phyloP scores from a whole-genome alignment of 495 filamentous ascomycete species.

The Paragyromitra xinjiangensis region DNA sequence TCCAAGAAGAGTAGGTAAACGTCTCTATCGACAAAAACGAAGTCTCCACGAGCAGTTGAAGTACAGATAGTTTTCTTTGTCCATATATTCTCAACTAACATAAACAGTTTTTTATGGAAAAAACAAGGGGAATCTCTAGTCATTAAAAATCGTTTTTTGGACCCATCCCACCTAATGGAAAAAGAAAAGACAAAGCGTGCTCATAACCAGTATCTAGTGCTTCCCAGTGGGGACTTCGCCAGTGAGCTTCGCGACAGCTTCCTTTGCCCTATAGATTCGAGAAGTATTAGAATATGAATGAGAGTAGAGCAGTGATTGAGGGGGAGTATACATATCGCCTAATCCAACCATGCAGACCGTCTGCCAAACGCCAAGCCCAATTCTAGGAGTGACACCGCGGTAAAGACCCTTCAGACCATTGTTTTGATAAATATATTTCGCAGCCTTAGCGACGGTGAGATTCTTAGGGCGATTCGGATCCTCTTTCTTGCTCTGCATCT shows the following conservation, averaged over 20 bases:
- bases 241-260: conserved; percentile 95
- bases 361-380: conserved; percentile 97
- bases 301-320: not conserved
- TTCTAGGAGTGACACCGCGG: conserved; percentile 91
- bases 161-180: conserved; percentile 1
- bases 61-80: not conserved
- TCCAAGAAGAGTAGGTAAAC: not conserved
- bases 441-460: conserved; percentile 91
- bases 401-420: conserved; percentile 95
- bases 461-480: conserved; percentile 99
- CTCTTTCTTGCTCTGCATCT: conserved; percentile 99
- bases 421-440: conserved; percentile 87
- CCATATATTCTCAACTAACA: conserved; percentile 28
- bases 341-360: conserved; percentile 99
- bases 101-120: conserved; percentile 16
- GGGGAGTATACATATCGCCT: conserved; percentile 90
- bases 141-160: conserved; percentile 43
- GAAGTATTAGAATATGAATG: conserved; percentile 25
- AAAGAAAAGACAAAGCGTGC: conserved; percentile 20
- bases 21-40: not conserved
- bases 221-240: conserved; percentile 94
- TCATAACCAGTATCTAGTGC: conserved; percentile 70
- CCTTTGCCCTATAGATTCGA: conserved; percentile 78
- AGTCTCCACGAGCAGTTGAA: not conserved
- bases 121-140: conserved; percentile 41